Base-by-base conservation (phyloP, 352 stramenopile species). In the Phytophthora pseudosyringae region DNA sequence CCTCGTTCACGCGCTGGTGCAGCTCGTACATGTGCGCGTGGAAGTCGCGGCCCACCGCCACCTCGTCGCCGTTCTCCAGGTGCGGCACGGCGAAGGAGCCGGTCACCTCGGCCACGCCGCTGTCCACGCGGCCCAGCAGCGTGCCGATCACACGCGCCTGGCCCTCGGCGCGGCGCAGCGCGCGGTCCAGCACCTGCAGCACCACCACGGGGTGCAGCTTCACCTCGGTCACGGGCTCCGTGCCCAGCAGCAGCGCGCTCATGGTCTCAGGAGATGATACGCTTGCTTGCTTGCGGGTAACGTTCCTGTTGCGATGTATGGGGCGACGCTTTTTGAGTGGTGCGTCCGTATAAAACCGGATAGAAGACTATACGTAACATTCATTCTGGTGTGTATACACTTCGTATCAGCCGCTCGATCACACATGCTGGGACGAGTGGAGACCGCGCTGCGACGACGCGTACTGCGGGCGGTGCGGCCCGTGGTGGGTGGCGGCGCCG, bases 11-110 rank as follows among this genome's bases (percentile, higher is more conserved):
- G 56, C 90, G 84, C 61, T 97, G 76, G 75, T 98, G 91, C 45
- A 99, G 89, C 55, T 97, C 86, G 57, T 98, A 90, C 97, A 99
- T 99, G 69, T 98, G 91, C 69, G 97, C 96, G 81, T 99, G 97
- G 73, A 98, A 99, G 76, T 99, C 96, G 80, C 99, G 98, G 54
- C 97, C 97, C 59, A 99, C 97, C 11, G 96, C 97, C 29, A 99
- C 97, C 33, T 99, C 93, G 51, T 98, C 97, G 52, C 89, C 86
- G 67, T 96, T 97, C 80, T 99, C 97, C 29, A 98, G 78, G 75
- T 99, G 97, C 55, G 96, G 97, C 48, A 99, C 97, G 6, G 97
- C 96, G 78, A 99, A 99, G 44, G 83, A 95, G 83, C 98, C 98
- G 41, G 83, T 98, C 18, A 99, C 80, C 78, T 98, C 89, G 48